Percentiles rank a stretch among this genome's conserved stretches.
These are phyloP conservation scores for Daedaleopsis sinensis DNA, from an alignment of 768 basidiomycete species.

Conservation along the genomic window DNA sequence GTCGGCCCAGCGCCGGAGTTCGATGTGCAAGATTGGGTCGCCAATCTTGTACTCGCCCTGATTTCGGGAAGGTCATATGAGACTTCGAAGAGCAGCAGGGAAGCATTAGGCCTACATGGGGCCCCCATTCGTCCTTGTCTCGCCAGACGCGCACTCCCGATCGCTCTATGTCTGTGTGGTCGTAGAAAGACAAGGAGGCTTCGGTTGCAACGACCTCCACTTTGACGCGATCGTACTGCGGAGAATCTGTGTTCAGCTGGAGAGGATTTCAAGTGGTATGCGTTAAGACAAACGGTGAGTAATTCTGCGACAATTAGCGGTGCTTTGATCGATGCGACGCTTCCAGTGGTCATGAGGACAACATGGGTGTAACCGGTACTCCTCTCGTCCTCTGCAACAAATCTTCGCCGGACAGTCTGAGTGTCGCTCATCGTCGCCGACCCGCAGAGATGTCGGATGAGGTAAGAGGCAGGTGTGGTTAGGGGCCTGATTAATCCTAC, in stretches of 20 bases:
- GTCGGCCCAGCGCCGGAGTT: slow-evolving; percentile 93
- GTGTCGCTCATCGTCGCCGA: neutral
- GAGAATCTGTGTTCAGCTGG: too few species aligned
- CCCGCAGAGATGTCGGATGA: neutral
- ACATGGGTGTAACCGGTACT: slow-evolving; percentile 57
- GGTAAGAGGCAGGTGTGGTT: slow-evolving; percentile 6
- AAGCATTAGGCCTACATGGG: slow-evolving; percentile 47
- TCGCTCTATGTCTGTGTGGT: slow-evolving; percentile 49
- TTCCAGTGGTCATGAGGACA: slow-evolving; percentile 88
- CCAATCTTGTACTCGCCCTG: slow-evolving; percentile 78
- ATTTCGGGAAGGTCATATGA: neutral
- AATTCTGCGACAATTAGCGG: slow-evolving; percentile 86
- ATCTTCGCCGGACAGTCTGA: slow-evolving; percentile 1
- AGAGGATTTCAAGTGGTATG: neutral
- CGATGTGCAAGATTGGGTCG: slow-evolving; percentile 95
- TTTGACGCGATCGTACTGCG: slow-evolving; percentile 71
- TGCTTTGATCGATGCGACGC: slow-evolving; percentile 92
- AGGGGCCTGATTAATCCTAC: slow-evolving; percentile 3
- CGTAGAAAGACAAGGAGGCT: slow-evolving; percentile 77
- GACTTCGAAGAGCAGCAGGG: neutral
- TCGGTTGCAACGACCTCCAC: slow-evolving; percentile 87
- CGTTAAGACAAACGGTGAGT: slow-evolving; percentile 51
- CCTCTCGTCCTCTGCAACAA: slow-evolving; percentile 29
- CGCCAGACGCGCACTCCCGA: slow-evolving; percentile 76
- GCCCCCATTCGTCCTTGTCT: slow-evolving; percentile 89